A percentile compares a stretch with the other conserved stretches of the same genome.
These are phyloP conservation scores for Chlamydomonas schloesseri DNA, from an alignment of 139 green algal species.

Conservation along the genomic window DNA sequence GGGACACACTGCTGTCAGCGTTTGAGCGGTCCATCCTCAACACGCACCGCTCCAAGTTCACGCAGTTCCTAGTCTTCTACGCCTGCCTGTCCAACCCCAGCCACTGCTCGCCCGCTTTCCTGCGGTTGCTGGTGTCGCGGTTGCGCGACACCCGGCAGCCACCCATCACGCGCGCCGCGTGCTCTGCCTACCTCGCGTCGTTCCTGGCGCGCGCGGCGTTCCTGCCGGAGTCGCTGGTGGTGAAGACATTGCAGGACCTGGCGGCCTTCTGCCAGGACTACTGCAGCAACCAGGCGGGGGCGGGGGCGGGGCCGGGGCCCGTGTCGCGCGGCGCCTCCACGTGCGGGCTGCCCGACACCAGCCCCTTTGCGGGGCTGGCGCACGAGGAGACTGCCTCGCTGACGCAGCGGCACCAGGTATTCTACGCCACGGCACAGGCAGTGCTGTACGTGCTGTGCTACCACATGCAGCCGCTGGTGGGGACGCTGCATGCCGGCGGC, in stretches of 20 bases:
- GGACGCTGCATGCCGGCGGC: slow-evolving; percentile 14
- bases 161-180: slow-evolving; percentile 76
- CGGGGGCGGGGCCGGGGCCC: not conserved
- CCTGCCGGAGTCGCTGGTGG: slow-evolving; percentile 67
- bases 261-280: slow-evolving; percentile 50
- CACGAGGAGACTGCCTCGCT: not conserved
- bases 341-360: not conserved
- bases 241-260: slow-evolving; percentile 62
- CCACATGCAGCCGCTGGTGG: slow-evolving; percentile 80
- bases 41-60: slow-evolving; percentile 93
- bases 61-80: slow-evolving; percentile 90
- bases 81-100: slow-evolving; percentile 50
- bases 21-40: slow-evolving; percentile 87
- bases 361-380: not conserved
- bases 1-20: slow-evolving; percentile 70
- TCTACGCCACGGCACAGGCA: slow-evolving; percentile 65
- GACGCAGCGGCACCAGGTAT: slow-evolving; percentile 50
- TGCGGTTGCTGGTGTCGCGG: slow-evolving; percentile 66
- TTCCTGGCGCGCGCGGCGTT: slow-evolving; percentile 87
- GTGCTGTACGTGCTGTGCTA: slow-evolving; percentile 94
- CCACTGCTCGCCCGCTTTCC: slow-evolving; percentile 44
- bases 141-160: slow-evolving; percentile 69
- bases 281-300: slow-evolving; percentile 28
- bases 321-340: not conserved
- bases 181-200: slow-evolving; percentile 86